Conservation (phyloP, 768 basidiomycete species). For the Auriscalpium microsporum region DNA sequence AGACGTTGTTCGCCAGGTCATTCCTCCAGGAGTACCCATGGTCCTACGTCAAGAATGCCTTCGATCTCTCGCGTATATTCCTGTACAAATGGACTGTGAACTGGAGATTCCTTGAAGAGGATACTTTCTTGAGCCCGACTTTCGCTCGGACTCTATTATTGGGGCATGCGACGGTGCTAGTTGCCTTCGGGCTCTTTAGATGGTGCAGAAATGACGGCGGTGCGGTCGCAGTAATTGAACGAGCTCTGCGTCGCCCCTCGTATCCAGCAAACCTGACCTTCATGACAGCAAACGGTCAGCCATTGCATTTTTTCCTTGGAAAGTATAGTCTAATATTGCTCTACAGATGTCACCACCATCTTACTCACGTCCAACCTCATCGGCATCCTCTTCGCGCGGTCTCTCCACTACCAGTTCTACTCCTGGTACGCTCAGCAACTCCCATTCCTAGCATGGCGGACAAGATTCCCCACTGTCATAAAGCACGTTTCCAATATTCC, state of each 20-base stretch:
- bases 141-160: slow-evolving; percentile 59
- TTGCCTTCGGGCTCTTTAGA: slow-evolving; percentile 55
- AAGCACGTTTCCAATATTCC: slow-evolving; percentile 39
- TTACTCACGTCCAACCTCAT: slow-evolving; percentile 89
- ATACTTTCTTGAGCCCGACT: slow-evolving; percentile 56
- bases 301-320: neutral
- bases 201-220: slow-evolving; percentile 81
- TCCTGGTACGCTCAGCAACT: slow-evolving; percentile 93
- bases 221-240: slow-evolving; percentile 41
- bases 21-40: slow-evolving; percentile 55
- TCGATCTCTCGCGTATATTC: slow-evolving; percentile 83
- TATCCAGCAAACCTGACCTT: slow-evolving; percentile 37
- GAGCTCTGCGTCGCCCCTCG: slow-evolving; percentile 44
- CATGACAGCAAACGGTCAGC: slow-evolving; percentile 60
- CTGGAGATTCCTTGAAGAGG: slow-evolving; percentile 82
- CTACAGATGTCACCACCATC: slow-evolving; percentile 65
- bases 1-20: slow-evolving; percentile 57
- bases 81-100: slow-evolving; percentile 97
- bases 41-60: slow-evolving; percentile 70
- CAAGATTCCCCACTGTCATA: slow-evolving; percentile 48
- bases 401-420: slow-evolving; percentile 97
- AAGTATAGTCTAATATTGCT: slow-evolving; percentile 11
- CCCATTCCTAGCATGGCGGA: slow-evolving; percentile 75
- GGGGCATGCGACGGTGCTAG: slow-evolving; percentile 53
- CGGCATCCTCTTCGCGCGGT: slow-evolving; percentile 87